A percentile compares a stretch with the other conserved stretches of the same genome.
phyloP scores from a whole-genome alignment of 1,139 yeast genomes.

The Hyphopichia pseudoburtonii region DNA sequence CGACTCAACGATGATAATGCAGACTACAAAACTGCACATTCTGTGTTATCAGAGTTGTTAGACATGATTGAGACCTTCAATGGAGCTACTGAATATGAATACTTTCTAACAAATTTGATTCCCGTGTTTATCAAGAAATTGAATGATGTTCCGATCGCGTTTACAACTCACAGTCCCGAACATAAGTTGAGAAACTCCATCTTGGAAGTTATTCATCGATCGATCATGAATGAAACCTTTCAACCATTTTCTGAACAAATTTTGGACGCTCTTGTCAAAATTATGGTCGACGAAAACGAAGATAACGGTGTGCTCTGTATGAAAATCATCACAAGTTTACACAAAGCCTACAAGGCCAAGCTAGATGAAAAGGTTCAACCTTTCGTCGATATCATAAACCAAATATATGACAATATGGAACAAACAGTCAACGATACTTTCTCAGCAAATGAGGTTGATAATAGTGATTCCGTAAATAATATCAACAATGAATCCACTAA shows the following conservation, averaged over 20 bases:
- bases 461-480: constrained; percentile 9
- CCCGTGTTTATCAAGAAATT: constrained; percentile 64
- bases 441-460: constrained; percentile 6
- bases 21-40: constrained; percentile 61
- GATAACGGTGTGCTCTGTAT: constrained; percentile 92
- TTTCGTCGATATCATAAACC: constrained; percentile 73
- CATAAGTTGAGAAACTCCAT: constrained; percentile 74
- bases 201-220: constrained; percentile 77
- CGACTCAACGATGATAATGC: constrained; percentile 51
- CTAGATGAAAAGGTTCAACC: constrained; percentile 74
- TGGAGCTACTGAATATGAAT: constrained; percentile 75
- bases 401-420: constrained; percentile 79
- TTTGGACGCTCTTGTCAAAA: constrained; percentile 57
- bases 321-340: constrained; percentile 86
- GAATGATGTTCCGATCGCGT: constrained; percentile 70
- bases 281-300: constrained; percentile 80
- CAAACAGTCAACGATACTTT: constrained; percentile 70
- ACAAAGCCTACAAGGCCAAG: constrained; percentile 75
- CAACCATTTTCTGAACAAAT: constrained; percentile 68
- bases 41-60: constrained; percentile 75
- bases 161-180: constrained; percentile 60
- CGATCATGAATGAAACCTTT: constrained; percentile 80
- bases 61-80: constrained; percentile 85
- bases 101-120: constrained; percentile 58
- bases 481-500: not conserved